Evolutionary conservation across 305 asterid species (phyloP).

Genomic region (Plantago lanceolata): DNA sequence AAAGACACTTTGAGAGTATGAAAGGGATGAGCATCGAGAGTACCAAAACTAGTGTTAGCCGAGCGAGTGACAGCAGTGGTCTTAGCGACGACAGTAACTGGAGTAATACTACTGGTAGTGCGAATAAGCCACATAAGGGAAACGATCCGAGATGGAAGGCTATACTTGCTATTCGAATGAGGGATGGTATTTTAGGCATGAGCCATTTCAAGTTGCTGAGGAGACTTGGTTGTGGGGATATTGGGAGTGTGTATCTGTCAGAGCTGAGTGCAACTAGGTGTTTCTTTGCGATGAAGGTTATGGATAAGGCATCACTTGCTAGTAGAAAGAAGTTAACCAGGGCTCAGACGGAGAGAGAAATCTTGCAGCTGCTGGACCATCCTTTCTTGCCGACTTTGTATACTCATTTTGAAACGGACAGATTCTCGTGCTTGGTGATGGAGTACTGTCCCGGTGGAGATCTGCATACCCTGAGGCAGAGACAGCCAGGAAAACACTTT

Average conservation of each 20-base stretch:
- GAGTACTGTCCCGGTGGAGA: slow-evolving; percentile 99
- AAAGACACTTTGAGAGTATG: slow-evolving; percentile 54
- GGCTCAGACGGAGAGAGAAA: slow-evolving; percentile 92
- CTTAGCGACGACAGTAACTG: slow-evolving; percentile 94
- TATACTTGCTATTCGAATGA: slow-evolving; percentile 64
- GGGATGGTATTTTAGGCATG: slow-evolving; percentile 88
- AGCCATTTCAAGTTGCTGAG: slow-evolving; percentile 81
- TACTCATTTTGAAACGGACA: slow-evolving; percentile 92
- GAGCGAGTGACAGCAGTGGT: slow-evolving; percentile 88
- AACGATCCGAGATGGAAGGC: slow-evolving; percentile 98
- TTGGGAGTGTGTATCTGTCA: slow-evolving; percentile 91
- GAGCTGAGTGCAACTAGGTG: slow-evolving; percentile 83
- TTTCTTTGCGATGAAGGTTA: slow-evolving; percentile 92
- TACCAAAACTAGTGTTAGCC: slow-evolving; percentile 76
- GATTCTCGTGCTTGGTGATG: slow-evolving; percentile 92
- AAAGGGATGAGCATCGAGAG: slow-evolving; percentile 83
- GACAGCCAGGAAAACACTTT: slow-evolving; percentile 93
- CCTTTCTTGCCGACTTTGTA: slow-evolving; percentile 95
- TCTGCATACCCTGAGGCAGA: slow-evolving; percentile 80
- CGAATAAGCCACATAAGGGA: slow-evolving; percentile 94
- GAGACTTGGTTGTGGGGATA: slow-evolving; percentile 92
- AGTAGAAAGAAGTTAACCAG: slow-evolving; percentile 79
- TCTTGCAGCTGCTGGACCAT: slow-evolving; percentile 91
- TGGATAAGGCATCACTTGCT: slow-evolving; percentile 95
- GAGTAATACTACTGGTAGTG: slow-evolving; percentile 85